A percentile compares a stretch with the other conserved stretches of the same genome.
Evolutionary conservation across 345 rosid genomes (phyloP).

Genomic region (Linum tenue): DNA sequence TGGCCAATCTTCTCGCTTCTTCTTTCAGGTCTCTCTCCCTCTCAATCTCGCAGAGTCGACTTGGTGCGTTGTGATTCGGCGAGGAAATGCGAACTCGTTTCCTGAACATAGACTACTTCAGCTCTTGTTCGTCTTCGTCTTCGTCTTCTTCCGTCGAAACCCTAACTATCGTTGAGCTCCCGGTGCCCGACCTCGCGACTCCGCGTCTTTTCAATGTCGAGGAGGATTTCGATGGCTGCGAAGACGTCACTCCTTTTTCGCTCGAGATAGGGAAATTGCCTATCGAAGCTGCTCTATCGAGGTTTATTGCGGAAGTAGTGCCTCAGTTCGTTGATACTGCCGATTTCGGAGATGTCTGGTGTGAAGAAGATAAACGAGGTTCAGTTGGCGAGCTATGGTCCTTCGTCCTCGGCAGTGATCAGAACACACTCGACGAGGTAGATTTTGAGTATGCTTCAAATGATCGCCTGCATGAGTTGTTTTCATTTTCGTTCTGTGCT

Average conservation of each 20-base stretch:
- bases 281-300: constrained; percentile 46
- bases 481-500: not conserved
- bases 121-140: constrained; percentile 10
- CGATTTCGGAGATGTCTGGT: constrained; percentile 19
- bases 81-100: constrained; percentile 64
- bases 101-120: constrained; percentile 49
- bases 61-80: not conserved
- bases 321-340: constrained; percentile 36
- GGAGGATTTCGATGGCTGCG: constrained; percentile 27
- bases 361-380: constrained; percentile 5
- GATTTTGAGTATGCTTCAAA: not conserved
- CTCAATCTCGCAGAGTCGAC: not conserved
- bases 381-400: not conserved
- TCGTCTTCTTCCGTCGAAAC: constrained; percentile 28
- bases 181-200: constrained; percentile 37
- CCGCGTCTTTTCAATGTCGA: constrained; percentile 14
- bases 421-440: not conserved
- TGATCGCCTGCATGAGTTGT: not conserved
- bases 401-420: not conserved
- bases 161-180: constrained; percentile 55
- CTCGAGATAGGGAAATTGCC: constrained; percentile 30
- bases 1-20: not conserved
- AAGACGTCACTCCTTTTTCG: constrained; percentile 16
- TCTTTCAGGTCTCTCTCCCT: not conserved
- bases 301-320: constrained; percentile 39